Conservation (phyloP, 768 basidiomycete genomes). For the Pleurotus giganteus region DNA sequence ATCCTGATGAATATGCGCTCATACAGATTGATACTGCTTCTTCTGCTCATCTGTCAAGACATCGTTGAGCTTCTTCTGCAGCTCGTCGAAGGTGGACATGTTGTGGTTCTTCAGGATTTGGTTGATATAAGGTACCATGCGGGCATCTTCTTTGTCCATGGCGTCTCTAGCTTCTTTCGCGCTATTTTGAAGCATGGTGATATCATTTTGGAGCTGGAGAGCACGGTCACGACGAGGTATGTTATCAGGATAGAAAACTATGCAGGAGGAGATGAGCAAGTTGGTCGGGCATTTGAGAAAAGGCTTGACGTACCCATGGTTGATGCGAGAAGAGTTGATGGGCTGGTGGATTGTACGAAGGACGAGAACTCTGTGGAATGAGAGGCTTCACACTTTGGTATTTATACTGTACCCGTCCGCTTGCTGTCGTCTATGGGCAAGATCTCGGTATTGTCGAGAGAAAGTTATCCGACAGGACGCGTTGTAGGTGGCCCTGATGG, state of each 20-base stretch:
- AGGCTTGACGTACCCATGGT: neutral
- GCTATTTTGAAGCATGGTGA: conserved; percentile 1
- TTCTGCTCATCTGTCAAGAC: neutral
- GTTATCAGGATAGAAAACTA: conserved; percentile 8
- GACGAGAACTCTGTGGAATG: no score
- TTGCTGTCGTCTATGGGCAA: no score
- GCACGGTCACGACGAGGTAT: conserved; percentile 6
- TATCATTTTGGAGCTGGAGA: conserved; percentile 4
- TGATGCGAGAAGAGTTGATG: neutral
- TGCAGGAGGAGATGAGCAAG: neutral
- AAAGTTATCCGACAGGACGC: no score
- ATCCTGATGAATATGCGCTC: neutral
- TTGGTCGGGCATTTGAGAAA: no score
- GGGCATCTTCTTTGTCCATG: conserved; percentile 9
- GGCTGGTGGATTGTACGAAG: neutral
- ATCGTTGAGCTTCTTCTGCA: conserved; percentile 5
- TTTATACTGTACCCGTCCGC: no score
- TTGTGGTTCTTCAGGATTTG: conserved; percentile 7
- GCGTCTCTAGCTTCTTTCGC: conserved; percentile 3
- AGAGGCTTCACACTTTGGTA: no score
- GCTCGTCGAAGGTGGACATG: conserved; percentile 5
- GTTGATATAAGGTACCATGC: conserved; percentile 5
- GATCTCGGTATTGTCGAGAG: no score
- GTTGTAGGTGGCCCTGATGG: no score
- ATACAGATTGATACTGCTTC: neutral